Evolutionary conservation across 2,329 filamentous ascomycete genomes (phyloP).

Genomic region (Penicillium paneum): DNA sequence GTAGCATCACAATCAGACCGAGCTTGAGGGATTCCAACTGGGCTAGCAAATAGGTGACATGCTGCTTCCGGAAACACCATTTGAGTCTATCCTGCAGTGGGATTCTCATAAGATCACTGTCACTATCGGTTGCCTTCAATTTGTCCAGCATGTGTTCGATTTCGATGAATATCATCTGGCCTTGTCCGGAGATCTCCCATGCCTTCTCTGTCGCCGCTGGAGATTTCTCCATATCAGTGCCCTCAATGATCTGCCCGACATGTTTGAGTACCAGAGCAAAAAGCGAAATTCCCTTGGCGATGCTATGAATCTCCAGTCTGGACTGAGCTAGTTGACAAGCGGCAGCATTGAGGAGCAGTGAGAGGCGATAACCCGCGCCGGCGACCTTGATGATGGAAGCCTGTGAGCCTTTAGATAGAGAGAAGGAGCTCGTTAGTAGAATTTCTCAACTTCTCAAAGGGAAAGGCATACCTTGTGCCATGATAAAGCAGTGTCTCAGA

Average conservation of each 20-base stretch:
- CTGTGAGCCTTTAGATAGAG: constrained; percentile 13
- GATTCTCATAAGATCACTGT: constrained; percentile 24
- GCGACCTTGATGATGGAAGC: constrained; percentile 25
- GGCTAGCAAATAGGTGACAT: constrained; percentile 42
- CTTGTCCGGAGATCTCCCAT: constrained; percentile 40
- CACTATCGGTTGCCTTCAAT: constrained; percentile 27
- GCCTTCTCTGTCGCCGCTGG: constrained; percentile 35
- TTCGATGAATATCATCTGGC: constrained; percentile 40
- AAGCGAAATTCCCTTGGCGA: constrained; percentile 42
- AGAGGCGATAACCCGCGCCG: constrained; percentile 39
- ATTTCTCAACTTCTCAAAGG: background rate
- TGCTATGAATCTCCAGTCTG: constrained; percentile 41
- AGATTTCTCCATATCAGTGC: constrained; percentile 31
- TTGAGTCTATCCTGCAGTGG: constrained; percentile 38
- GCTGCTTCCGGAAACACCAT: constrained; percentile 43
- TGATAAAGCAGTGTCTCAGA: constrained; percentile 5
- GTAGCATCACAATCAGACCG: constrained; percentile 40
- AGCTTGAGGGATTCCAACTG: constrained; percentile 43
- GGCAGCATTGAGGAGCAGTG: constrained; percentile 43
- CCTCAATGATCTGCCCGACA: constrained; percentile 33
- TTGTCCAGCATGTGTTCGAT: constrained; percentile 43
- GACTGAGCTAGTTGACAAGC: constrained; percentile 40
- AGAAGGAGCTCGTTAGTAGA: background rate
- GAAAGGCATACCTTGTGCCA: constrained; percentile 15
- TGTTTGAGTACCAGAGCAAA: constrained; percentile 43